Evolutionary conservation across 1,139 yeast genomes (phyloP).

Genomic region (Debaryomycetaceae sp.): DNA sequence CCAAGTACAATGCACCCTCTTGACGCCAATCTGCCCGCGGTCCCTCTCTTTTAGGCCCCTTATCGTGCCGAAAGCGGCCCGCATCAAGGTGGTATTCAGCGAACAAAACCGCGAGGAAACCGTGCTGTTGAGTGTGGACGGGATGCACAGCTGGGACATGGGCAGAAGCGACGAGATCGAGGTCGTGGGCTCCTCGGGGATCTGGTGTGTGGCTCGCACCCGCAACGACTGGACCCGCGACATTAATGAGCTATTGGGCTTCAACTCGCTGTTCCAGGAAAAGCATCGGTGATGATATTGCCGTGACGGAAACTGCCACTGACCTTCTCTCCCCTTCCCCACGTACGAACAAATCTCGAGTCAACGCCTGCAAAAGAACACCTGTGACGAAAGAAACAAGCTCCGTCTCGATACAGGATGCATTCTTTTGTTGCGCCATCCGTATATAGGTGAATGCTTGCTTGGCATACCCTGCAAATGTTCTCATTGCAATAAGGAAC

Average conservation of each 20-base stretch:
- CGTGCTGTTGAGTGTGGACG: constrained; percentile 65
- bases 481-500: no score
- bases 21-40: constrained; percentile 87
- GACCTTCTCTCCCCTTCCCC: no score
- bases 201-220: constrained; percentile 81
- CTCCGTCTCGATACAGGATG: no score
- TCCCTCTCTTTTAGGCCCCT: constrained; percentile 82
- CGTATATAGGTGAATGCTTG: no score
- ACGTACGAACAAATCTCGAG: no score
- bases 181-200: constrained; percentile 46
- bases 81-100: constrained; percentile 57
- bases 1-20: constrained; percentile 64
- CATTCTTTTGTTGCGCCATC: no score
- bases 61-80: constrained; percentile 63
- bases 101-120: constrained; percentile 31
- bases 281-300: constrained; percentile 1
- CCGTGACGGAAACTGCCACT: no score
- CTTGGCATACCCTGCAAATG: no score
- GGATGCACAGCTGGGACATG: constrained; percentile 60
- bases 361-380: no score
- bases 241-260: constrained; percentile 77
- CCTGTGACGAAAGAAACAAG: no score
- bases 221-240: constrained; percentile 90
- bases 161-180: constrained; percentile 72
- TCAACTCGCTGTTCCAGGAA: constrained; percentile 66